phyloP scores from a whole-genome alignment of 1,284 basidiomycete genomes.

The Trichosporon inkin region DNA sequence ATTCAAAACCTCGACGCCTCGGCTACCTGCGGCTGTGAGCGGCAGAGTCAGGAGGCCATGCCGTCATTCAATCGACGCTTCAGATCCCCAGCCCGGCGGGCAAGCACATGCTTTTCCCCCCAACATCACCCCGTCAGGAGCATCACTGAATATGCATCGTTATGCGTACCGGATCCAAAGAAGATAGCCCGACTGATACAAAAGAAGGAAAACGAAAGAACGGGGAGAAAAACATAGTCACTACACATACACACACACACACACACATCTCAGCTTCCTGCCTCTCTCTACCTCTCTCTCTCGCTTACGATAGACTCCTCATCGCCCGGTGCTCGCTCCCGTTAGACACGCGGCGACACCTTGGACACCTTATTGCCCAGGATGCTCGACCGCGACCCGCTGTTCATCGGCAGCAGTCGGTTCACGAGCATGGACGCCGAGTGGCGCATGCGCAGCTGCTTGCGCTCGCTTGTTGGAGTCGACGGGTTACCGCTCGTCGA shows the following conservation, averaged over 20 bases:
- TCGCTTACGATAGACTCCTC: not conserved
- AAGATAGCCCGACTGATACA: not conserved
- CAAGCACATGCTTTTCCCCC: not conserved
- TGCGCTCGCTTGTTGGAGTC: not conserved
- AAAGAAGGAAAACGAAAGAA: not conserved
- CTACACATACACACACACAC: not conserved
- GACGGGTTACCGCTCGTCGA: not conserved
- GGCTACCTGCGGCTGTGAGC: not conserved
- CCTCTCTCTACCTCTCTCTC: not conserved
- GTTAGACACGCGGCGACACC: not conserved
- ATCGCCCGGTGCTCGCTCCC: not conserved
- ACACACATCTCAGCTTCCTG: not conserved
- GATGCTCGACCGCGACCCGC: not conserved
- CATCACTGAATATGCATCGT: not conserved
- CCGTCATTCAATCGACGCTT: not conserved
- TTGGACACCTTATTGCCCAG: not conserved
- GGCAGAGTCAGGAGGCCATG: not conserved
- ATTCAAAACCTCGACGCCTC: no score
- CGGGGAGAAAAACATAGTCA: not conserved
- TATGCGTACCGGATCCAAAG: not conserved
- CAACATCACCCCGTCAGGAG: not conserved
- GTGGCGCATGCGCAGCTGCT: constrained; percentile 7
- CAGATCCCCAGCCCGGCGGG: no score
- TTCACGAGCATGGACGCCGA: constrained; percentile 4
- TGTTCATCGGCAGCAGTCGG: constrained; percentile 6